Conservation (phyloP, 2,329 filamentous ascomycete species). For the Bretziella fagacearum region DNA sequence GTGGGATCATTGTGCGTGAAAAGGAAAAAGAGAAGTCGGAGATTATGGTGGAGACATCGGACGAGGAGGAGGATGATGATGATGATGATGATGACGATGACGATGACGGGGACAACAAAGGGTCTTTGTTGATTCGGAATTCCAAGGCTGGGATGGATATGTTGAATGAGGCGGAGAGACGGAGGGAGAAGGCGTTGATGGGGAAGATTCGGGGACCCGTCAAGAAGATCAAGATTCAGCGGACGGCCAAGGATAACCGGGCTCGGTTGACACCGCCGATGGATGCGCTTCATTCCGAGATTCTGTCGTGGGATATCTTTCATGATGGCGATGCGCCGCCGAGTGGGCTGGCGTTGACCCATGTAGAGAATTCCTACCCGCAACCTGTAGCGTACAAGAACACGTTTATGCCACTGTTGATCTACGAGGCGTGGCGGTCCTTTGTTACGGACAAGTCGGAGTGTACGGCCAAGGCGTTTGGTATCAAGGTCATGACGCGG, state of each 20-base stretch:
- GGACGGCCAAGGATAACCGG: constrained; percentile 84
- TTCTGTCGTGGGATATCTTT: constrained; percentile 92
- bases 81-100: constrained; percentile 43
- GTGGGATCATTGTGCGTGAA: constrained; percentile 26
- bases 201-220: constrained; percentile 52
- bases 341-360: constrained; percentile 51
- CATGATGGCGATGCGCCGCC: constrained; percentile 76
- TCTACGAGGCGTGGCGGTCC: constrained; percentile 89
- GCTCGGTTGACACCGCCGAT: constrained; percentile 83
- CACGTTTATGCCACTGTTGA: constrained; percentile 78
- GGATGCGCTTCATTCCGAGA: constrained; percentile 64
- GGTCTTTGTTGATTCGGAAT: constrained; percentile 31
- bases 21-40: constrained; percentile 27
- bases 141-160: constrained; percentile 31
- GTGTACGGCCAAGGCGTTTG: constrained; percentile 60
- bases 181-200: constrained; percentile 31
- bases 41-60: constrained; percentile 77
- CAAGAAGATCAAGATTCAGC: constrained; percentile 63
- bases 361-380: constrained; percentile 61
- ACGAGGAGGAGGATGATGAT: constrained; percentile 46
- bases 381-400: constrained; percentile 66
- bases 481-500: constrained; percentile 73
- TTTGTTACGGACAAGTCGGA: constrained; percentile 86
- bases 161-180: constrained; percentile 31
- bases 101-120: constrained; percentile 24